phyloP scores from a whole-genome alignment of 805 yeast species.

The Blastobotrys muscicola region DNA sequence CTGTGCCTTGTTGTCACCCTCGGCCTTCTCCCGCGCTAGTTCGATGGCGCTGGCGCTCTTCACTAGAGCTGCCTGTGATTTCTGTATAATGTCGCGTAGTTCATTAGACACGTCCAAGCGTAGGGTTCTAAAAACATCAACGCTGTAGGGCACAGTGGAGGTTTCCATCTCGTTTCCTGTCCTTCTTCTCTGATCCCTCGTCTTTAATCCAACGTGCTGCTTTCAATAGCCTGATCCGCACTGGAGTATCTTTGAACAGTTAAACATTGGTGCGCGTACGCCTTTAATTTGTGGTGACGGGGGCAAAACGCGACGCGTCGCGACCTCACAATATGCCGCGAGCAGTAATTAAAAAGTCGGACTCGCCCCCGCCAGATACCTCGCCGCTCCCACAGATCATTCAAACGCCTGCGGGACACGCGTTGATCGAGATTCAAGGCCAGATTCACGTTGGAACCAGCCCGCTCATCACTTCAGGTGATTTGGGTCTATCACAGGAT shows the following conservation, averaged over 20 bases:
- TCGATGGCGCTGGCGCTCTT: neutral
- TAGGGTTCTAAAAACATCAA: neutral
- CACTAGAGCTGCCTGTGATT: neutral
- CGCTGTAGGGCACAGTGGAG: neutral
- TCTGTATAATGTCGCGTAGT: neutral
- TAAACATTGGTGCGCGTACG: too few relatives aligned
- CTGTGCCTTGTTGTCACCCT: neutral
- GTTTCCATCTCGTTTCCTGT: neutral
- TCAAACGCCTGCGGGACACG: slow-evolving; percentile 18
- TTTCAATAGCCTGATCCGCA: too few relatives aligned
- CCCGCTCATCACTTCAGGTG: slow-evolving; percentile 11
- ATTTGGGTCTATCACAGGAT: slow-evolving; percentile 5
- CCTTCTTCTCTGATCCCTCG: too few relatives aligned
- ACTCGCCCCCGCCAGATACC: too few relatives aligned
- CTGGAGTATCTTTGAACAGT: too few relatives aligned
- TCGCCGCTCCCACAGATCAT: slow-evolving; percentile 9
- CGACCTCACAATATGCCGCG: too few relatives aligned
- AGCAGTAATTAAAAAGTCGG: too few relatives aligned
- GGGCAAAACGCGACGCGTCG: too few relatives aligned
- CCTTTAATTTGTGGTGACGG: too few relatives aligned
- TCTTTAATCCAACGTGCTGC: too few relatives aligned
- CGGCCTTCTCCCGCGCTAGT: neutral
- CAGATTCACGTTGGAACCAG: slow-evolving; percentile 14
- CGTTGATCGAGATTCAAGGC: slow-evolving; percentile 19
- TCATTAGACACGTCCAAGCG: neutral